Evolutionary conservation across 2,329 filamentous ascomycete genomes (phyloP).

Genomic region (Botrytis deweyae): DNA sequence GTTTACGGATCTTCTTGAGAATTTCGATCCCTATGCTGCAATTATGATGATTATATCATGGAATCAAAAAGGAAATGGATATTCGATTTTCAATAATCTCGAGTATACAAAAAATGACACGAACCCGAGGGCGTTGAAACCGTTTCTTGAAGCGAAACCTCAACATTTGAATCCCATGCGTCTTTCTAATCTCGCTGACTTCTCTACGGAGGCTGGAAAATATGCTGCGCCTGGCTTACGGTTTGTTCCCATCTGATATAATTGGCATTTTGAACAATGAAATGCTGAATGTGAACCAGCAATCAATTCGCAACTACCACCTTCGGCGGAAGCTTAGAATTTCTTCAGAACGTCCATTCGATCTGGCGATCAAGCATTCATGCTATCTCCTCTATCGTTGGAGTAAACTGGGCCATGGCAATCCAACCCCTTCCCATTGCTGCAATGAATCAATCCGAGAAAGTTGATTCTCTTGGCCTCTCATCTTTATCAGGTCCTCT

Average conservation of each 20-base stretch:
- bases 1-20: background rate
- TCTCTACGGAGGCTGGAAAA: background rate
- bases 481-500: background rate
- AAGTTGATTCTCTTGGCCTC: background rate
- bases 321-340: background rate
- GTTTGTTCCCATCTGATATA: background rate
- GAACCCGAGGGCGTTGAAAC: background rate
- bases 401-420: background rate
- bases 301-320: slow-evolving; percentile 4
- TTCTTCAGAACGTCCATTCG: background rate
- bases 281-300: background rate
- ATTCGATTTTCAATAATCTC: background rate
- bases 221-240: background rate
- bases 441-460: background rate
- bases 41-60: background rate
- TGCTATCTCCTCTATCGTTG: background rate
- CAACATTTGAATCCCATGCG: slow-evolving; percentile 3
- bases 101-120: background rate
- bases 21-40: background rate
- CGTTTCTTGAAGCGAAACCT: background rate
- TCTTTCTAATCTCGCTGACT: background rate
- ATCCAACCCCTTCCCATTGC: background rate
- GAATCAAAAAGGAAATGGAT: background rate
- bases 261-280: background rate
- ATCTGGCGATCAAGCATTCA: background rate